Evolutionary conservation across 805 yeast species (phyloP).

Genomic region (Ogataea henricii): DNA sequence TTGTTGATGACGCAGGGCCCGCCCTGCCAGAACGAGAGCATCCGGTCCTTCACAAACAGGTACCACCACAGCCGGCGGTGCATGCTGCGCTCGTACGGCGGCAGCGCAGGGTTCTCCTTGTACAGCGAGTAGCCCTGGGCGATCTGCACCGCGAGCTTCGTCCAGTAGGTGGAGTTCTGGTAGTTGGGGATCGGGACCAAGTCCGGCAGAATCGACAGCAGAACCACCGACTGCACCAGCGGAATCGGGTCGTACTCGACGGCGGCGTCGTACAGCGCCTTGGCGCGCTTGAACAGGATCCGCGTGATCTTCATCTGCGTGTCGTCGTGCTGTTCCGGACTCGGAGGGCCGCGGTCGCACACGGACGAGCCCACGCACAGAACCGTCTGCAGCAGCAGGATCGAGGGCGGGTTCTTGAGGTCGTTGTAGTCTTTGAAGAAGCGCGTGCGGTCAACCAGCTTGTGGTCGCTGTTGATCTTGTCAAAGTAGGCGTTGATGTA

Average conservation of each 20-base stretch:
- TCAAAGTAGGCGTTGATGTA: conserved; percentile 61
- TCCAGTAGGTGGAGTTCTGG: conserved; percentile 70
- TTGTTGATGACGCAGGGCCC: conserved; percentile 65
- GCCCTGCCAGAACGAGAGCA: conserved; percentile 61
- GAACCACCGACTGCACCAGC: conserved; percentile 13
- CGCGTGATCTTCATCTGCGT: conserved; percentile 13
- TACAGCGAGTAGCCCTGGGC: conserved; percentile 71
- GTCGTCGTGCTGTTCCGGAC: not conserved
- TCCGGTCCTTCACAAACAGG: conserved; percentile 63
- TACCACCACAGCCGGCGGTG: conserved; percentile 75
- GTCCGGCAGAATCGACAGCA: conserved; percentile 16
- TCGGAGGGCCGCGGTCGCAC: not conserved
- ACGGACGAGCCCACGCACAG: conserved; percentile 66
- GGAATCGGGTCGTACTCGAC: conserved; percentile 63
- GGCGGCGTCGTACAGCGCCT: conserved; percentile 66
- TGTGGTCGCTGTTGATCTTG: conserved; percentile 64
- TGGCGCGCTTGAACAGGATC: conserved; percentile 43
- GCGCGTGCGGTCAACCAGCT: conserved; percentile 60
- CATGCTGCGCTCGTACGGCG: conserved; percentile 35
- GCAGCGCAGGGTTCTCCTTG: conserved; percentile 6
- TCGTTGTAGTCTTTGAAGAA: conserved; percentile 61
- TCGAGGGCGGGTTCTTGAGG: conserved; percentile 57
- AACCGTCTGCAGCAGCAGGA: conserved; percentile 63
- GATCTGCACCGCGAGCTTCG: conserved; percentile 64
- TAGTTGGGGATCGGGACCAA: conserved; percentile 7